phyloP scores from a whole-genome alignment of 108 stramenopile species.

The Phaeodactylum tricornutum region DNA sequence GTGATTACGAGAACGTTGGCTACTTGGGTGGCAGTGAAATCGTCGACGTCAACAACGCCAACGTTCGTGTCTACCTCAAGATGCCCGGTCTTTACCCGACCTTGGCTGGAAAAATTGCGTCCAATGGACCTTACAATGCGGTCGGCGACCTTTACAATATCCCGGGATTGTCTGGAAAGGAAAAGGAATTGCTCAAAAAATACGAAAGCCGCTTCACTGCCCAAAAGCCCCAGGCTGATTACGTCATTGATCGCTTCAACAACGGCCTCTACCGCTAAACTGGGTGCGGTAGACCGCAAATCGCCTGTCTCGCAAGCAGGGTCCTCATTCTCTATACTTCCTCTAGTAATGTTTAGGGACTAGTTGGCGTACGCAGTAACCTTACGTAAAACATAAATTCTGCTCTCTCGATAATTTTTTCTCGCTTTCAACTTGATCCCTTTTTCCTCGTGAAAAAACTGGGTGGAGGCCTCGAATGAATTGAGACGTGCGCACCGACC shows the following conservation, averaged over 20 bases:
- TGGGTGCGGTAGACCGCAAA: no score
- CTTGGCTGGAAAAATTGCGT: constrained; percentile 91
- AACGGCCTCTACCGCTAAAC: constrained; percentile 86
- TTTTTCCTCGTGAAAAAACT: no score
- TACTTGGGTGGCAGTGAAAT: constrained; percentile 68
- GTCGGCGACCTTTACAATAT: constrained; percentile 93
- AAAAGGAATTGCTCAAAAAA: constrained; percentile 96
- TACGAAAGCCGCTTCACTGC: constrained; percentile 88
- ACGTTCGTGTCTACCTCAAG: constrained; percentile 94
- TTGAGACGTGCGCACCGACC: no score
- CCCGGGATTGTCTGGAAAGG: constrained; percentile 73
- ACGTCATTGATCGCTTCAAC: constrained; percentile 91
- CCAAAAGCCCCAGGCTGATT: constrained; percentile 66
- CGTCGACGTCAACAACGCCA: constrained; percentile 97
- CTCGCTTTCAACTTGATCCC: no score
- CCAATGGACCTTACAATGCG: constrained; percentile 92
- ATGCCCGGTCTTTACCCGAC: constrained; percentile 94
- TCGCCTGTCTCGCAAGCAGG: no score
- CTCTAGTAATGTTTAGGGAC: no score
- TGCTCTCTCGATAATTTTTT: no score
- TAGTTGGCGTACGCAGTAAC: no score
- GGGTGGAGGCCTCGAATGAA: no score
- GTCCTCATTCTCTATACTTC: no score
- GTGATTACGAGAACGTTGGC: constrained; percentile 74
- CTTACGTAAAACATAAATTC: no score